Evolutionary conservation across 108 stramenopile genomes (phyloP).

Genomic region (Cyclotella choctawhatcheeana): DNA sequence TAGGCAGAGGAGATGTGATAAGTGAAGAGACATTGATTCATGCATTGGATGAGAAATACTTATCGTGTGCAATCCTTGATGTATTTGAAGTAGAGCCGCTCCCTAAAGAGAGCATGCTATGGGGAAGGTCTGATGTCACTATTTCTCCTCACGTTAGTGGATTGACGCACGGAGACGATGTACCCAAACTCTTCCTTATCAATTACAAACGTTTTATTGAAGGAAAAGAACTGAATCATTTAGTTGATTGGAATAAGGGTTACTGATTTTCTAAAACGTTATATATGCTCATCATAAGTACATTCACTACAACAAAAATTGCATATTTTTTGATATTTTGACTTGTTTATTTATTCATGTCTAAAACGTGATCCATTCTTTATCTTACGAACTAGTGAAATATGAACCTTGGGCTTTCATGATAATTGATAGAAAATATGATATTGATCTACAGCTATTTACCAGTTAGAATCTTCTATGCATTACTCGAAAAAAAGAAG

Average conservation of each 20-base stretch:
- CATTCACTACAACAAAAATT: too few species aligned
- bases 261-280: too few species aligned
- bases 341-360: too few species aligned
- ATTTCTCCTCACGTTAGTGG: conserved; percentile 61
- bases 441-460: too few species aligned
- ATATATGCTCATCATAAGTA: too few species aligned
- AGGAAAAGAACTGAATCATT: conserved; percentile 42
- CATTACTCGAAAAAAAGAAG: too few species aligned
- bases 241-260: conserved; percentile 56
- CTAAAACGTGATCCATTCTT: too few species aligned
- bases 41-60: conserved; percentile 46
- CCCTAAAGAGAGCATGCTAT: conserved; percentile 44
- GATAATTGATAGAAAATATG: too few species aligned
- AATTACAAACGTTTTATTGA: conserved; percentile 56
- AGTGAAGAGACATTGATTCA: conserved; percentile 27
- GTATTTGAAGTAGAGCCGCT: conserved; percentile 58
- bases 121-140: conserved; percentile 44
- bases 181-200: conserved; percentile 46
- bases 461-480: too few species aligned
- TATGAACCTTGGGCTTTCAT: too few species aligned
- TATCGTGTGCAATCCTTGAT: conserved; percentile 63
- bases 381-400: too few species aligned
- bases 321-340: too few species aligned
- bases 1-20: conserved; percentile 60
- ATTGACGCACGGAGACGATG: conserved; percentile 39